Evolutionary conservation across 345 rosid genomes (phyloP).

Genomic region (Schrenkiella parvula): DNA sequence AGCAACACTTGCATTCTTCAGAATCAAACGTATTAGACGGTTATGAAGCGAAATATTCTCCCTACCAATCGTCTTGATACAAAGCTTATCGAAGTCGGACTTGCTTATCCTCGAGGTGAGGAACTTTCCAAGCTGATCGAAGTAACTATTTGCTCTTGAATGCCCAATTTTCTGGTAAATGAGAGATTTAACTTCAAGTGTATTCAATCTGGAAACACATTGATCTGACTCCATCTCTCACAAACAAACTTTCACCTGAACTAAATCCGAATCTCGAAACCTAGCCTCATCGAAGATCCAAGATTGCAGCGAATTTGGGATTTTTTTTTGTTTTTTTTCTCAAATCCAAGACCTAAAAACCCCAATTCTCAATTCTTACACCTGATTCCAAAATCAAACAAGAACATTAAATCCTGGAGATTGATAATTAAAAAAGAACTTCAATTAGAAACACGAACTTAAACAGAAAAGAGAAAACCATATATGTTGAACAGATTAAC

Average conservation of each 20-base stretch:
- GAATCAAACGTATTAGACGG: constrained; percentile 55
- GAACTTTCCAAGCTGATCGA: constrained; percentile 60
- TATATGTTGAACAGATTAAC: too few relatives aligned
- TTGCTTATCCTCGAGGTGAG: constrained; percentile 57
- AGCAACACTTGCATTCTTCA: constrained; percentile 61
- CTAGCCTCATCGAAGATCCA: constrained; percentile 9
- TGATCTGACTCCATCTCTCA: constrained; percentile 27
- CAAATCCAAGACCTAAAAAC: neutral
- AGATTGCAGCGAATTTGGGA: neutral
- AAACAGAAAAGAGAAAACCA: neutral
- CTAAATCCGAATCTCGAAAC: neutral
- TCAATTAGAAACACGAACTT: neutral
- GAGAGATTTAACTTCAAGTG: constrained; percentile 13
- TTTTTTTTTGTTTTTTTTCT: too few relatives aligned
- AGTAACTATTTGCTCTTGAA: constrained; percentile 65
- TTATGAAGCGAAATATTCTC: constrained; percentile 71
- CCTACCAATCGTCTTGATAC: constrained; percentile 60
- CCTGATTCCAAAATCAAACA: constrained; percentile 9
- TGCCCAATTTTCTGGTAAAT: constrained; percentile 52
- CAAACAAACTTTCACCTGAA: constrained; percentile 1
- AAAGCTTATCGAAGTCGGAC: constrained; percentile 59
- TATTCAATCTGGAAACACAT: neutral
- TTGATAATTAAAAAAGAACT: neutral
- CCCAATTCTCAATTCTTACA: neutral
- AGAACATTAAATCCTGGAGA: neutral